These are phyloP conservation scores for Penicillium sp. DNA, from an alignment of 2,329 filamentous ascomycete genomes.

Conservation along the genomic window DNA sequence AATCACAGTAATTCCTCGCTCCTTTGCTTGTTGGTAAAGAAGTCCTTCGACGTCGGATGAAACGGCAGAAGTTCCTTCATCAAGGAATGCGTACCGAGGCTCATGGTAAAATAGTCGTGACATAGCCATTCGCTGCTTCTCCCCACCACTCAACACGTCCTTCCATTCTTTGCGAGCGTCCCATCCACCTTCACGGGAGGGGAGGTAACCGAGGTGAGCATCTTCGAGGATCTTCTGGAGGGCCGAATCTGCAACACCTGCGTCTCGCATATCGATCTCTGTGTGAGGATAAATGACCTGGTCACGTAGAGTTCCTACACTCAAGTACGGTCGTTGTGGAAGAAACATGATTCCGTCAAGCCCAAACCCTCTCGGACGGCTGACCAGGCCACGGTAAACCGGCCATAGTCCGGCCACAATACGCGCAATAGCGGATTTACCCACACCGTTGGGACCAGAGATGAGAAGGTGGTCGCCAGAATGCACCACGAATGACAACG, in stretches of 20 bases:
- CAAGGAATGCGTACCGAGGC: constrained; percentile 89
- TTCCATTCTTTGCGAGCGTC: constrained; percentile 98
- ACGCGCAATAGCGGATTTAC: constrained; percentile 86
- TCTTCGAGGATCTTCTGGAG: constrained; percentile 79
- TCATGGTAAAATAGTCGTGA: constrained; percentile 92
- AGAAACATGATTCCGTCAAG: constrained; percentile 98
- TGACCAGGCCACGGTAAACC: constrained; percentile 90
- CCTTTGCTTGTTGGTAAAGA: constrained; percentile 90
- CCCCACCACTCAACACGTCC: constrained; percentile 93
- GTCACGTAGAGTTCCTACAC: constrained; percentile 88
- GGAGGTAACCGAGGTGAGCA: constrained; percentile 85
- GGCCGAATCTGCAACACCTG: constrained; percentile 76
- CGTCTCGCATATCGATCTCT: constrained; percentile 88
- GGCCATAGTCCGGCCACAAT: constrained; percentile 95
- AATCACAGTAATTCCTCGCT: constrained; percentile 90
- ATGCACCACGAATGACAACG: constrained; percentile 84
- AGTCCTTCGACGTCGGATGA: constrained; percentile 93
- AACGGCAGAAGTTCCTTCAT: constrained; percentile 90
- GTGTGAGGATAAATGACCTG: constrained; percentile 98
- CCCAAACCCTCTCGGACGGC: constrained; percentile 77
- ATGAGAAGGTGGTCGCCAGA: constrained; percentile 93
- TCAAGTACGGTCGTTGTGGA: constrained; percentile 90
- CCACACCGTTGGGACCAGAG: constrained; percentile 91
- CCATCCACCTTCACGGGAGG: constrained; percentile 92
- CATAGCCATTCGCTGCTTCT: constrained; percentile 95